Evolutionary conservation across 1,284 basidiomycete genomes (phyloP).

Genomic region (Agaricales sp.): DNA sequence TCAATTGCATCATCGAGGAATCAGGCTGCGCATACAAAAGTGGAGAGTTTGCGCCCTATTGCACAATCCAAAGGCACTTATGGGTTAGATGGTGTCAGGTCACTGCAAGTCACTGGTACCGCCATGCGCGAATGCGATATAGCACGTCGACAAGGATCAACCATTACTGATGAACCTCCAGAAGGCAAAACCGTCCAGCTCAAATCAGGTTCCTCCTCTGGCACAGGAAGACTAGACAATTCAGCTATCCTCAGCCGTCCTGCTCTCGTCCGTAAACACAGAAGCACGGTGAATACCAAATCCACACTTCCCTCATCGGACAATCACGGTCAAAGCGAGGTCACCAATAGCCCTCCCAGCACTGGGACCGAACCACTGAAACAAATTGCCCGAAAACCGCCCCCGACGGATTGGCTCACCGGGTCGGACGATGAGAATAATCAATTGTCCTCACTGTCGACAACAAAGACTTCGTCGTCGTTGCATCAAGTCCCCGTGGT

Average conservation of each 20-base stretch:
- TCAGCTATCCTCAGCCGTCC: conserved; percentile 19
- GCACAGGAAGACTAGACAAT: conserved; percentile 4
- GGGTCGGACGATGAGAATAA: conserved; percentile 39
- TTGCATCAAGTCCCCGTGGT: conserved; percentile 32
- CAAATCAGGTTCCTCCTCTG: conserved; percentile 2
- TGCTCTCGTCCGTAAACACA: conserved; percentile 28
- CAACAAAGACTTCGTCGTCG: conserved; percentile 17
- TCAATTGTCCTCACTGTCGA: conserved; percentile 11
- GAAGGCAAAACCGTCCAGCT: conserved; percentile 3
- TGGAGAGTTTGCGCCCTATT: neutral
- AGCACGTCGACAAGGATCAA: conserved; percentile 2
- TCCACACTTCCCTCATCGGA: conserved; percentile 10
- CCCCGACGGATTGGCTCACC: conserved; percentile 60
- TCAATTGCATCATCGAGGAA: neutral
- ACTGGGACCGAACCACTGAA: neutral
- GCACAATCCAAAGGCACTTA: conserved; percentile 3
- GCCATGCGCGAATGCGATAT: conserved; percentile 36
- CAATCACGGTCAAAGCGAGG: neutral
- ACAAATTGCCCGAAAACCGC: conserved; percentile 4
- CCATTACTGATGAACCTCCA: conserved; percentile 12
- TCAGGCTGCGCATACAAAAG: neutral
- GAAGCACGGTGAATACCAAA: conserved; percentile 28
- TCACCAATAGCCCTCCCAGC: neutral
- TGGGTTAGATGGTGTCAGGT: conserved; percentile 19
- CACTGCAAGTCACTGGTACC: conserved; percentile 47